Evolutionary conservation across 2,329 filamentous ascomycete genomes (phyloP), one percentile per base, ranked within the genome.

Genomic region (Apiospora sp.): DNA sequence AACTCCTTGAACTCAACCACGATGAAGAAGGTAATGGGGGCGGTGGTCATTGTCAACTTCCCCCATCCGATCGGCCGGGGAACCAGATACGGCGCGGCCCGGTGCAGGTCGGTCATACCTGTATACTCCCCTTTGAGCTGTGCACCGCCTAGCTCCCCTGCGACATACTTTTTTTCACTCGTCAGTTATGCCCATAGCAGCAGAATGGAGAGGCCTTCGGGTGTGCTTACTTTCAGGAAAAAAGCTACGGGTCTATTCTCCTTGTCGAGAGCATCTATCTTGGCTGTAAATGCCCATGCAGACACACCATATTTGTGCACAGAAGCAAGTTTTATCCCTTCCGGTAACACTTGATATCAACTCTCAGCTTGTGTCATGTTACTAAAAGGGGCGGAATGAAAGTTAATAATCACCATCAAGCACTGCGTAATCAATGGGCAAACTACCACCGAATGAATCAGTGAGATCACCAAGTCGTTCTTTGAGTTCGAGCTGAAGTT

Each of bases 121-220:
- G 61, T 70, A 19, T 71, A 75, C 44, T 75, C 74, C n/a, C 72
- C 74, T 24, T 71, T 41, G n/a, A 74, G 37, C 37, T 75, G 74
- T 13, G 43, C 4, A 44, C 71, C 71, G n/a, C 73, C 74, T 13
- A 72, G 46, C 3, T 74, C 70, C 7, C 73, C 74, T 3, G 73
- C 64, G 44, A 74, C 73, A 71, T 74, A 75, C 72, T 72, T 10
- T 7, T 48, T 7, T 8, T n/a, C n/a, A 10, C 6, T 4, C 1
- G 14, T 46, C 7, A 19, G 22, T 41, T 41, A 54, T 54, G 48
- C 4, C 4, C 46, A 1, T 7, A n/a, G 6, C 22, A 22, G 8
- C 19, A 48, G 19, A 19, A 19, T 1, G 22, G 19, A 10, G 19
- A 10, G 8, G 7, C 10, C 19, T 4, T 48, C 46, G 19, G 46